Evolutionary conservation across 1,139 yeast genomes (phyloP), one percentile per base, ranked within the genome.

Genomic region (Candida labiduridarum): DNA sequence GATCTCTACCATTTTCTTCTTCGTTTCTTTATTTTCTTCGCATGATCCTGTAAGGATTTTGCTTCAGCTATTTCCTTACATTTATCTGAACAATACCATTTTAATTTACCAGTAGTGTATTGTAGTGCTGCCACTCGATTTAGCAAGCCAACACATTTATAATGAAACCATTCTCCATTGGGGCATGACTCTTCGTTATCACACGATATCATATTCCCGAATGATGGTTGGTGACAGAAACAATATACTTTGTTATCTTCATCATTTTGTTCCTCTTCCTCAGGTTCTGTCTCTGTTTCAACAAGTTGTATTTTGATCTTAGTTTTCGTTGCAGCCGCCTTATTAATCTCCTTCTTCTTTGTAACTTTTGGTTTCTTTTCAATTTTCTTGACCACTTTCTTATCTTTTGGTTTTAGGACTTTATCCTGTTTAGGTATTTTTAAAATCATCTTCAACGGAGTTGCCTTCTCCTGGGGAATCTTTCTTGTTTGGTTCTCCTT

Each of bases 141-240:
- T 35, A 69, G 59, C 36, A 76, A 61, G 2, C 79, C 79, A 31
- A 76, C 80, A 57, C 81, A 76, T 53, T 75, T 76, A 59, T 75
- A 76, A 53, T 76, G 81, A 49, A 76, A 76, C 81, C 81, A 76
- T 47, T 74, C 80, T 2, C 81, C 81, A 53, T 76, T 75, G 16
- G 74, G 73, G 59, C 81, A 76, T 4, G 68, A 58, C 1, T 56
- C 60, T 48, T 66, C 71, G 53, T 75, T 72, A 53, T 76, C 81
- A 57, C 81, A 76, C 0, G 74, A 79, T 42, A 76, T 76, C 81
- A 76, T 76, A 52, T 71, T 71, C 2, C 81, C 81, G 52, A 70
- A 70, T 0, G 81, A 75, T 0, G 71, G 72, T 55, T 74, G 80
- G 25, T 67, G 65, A 57, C 81, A 76, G 62, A 76, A 74, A 53